Conservation (phyloP, 2,329 filamentous ascomycete species). For the Boeremia lycopersici region DNA sequence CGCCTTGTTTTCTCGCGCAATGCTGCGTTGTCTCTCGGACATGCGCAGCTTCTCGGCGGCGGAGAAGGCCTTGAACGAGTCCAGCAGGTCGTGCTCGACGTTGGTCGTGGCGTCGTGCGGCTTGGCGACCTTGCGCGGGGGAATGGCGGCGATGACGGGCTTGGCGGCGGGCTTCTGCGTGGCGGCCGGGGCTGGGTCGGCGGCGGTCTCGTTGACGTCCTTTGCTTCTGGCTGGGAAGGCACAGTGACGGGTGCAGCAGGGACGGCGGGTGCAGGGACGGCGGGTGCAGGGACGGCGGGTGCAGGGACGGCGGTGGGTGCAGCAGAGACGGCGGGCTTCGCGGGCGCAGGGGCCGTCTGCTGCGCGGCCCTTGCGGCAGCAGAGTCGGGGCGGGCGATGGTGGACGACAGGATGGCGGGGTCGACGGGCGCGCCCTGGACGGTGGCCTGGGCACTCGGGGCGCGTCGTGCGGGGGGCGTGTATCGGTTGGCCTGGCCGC, state of each 20-base stretch:
- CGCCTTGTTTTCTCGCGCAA: constrained; percentile 76
- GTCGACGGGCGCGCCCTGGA: constrained; percentile 78
- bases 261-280: too few relatives aligned
- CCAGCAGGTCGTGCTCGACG: constrained; percentile 65
- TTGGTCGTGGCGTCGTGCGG: constrained; percentile 63
- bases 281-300: neutral
- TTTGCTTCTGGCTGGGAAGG: constrained; percentile 28
- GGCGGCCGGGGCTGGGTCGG: constrained; percentile 22
- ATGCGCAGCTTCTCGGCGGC: constrained; percentile 66
- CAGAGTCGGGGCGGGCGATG: constrained; percentile 60
- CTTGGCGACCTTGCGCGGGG: constrained; percentile 45
- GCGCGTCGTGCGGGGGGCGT: constrained; percentile 88
- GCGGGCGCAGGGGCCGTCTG: too few relatives aligned
- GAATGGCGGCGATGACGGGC: constrained; percentile 31
- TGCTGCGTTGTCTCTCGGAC: constrained; percentile 60
- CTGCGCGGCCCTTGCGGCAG: constrained; percentile 30
- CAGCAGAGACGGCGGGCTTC: constrained; percentile 21
- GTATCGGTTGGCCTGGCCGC: constrained; percentile 73
- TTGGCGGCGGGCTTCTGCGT: constrained; percentile 40
- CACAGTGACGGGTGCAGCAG: neutral
- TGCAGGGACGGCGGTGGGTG: constrained; percentile 1
- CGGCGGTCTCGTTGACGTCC: constrained; percentile 24
- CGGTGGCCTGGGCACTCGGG: constrained; percentile 73
- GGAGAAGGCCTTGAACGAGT: constrained; percentile 69
- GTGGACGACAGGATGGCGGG: constrained; percentile 92